Evolutionary conservation across 2,329 filamentous ascomycete genomes (phyloP).

Genomic region (Metarhizium anisopliae): DNA sequence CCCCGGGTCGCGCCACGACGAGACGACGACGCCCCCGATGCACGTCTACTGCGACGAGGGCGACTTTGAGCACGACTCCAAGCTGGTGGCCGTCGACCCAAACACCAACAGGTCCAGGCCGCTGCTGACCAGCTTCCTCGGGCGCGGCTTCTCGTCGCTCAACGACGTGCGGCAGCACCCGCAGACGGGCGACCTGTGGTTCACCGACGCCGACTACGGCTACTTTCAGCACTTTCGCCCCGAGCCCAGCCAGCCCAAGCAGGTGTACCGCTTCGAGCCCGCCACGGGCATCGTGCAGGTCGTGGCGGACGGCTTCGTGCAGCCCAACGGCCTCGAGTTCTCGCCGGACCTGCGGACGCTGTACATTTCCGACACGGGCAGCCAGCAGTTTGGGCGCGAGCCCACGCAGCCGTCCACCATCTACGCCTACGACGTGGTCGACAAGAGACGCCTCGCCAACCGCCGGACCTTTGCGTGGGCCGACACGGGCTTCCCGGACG

Average conservation of each 20-base stretch:
- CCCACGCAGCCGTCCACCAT: slow-evolving; percentile 6
- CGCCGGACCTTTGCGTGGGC: slow-evolving; percentile 48
- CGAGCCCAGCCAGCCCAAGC: slow-evolving; percentile 41
- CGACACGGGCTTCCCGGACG: slow-evolving; percentile 47
- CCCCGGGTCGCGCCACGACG: slow-evolving; percentile 7
- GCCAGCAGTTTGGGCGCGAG: slow-evolving; percentile 4
- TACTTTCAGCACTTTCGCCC: slow-evolving; percentile 49
- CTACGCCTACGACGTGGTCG: slow-evolving; percentile 7
- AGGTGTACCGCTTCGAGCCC: slow-evolving; percentile 49
- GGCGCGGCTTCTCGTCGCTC: slow-evolving; percentile 49
- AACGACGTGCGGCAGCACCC: slow-evolving; percentile 49
- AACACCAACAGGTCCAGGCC: slow-evolving; percentile 17
- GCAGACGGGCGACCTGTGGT: slow-evolving; percentile 50
- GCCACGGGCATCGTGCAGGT: slow-evolving; percentile 40
- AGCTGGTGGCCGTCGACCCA: slow-evolving; percentile 9
- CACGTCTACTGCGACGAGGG: slow-evolving; percentile 13
- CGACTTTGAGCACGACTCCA: slow-evolving; percentile 43
- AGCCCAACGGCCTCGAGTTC: slow-evolving; percentile 50
- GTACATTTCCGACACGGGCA: slow-evolving; percentile 50
- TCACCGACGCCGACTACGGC: slow-evolving; percentile 54
- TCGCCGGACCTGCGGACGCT: slow-evolving; percentile 40
- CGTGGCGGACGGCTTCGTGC: slow-evolving; percentile 47
- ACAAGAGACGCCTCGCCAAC: slow-evolving; percentile 18
- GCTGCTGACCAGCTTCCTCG: slow-evolving; percentile 50
- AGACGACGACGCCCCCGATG: slow-evolving; percentile 9